Conservation (phyloP, 2,329 filamentous ascomycete genomes). For the Neospermospora avenae region DNA sequence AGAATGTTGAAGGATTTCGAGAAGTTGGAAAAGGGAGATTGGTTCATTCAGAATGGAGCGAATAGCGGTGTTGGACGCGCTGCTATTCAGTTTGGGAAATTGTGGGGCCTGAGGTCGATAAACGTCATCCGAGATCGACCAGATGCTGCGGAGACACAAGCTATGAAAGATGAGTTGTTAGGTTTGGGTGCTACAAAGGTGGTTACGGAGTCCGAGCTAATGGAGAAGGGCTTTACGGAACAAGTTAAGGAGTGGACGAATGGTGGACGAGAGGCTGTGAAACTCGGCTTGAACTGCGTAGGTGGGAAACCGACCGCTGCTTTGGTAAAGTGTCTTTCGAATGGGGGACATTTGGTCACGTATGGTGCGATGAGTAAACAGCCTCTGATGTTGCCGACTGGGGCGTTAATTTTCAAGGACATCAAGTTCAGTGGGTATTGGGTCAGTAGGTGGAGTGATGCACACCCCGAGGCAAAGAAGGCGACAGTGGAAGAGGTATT, state of each 20-base stretch:
- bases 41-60: constrained; percentile 96
- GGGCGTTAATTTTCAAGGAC: constrained; percentile 89
- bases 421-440: constrained; percentile 89
- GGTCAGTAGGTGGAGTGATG: constrained; percentile 85
- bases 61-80: constrained; percentile 91
- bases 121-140: constrained; percentile 79
- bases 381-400: constrained; percentile 76
- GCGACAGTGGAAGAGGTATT: constrained; percentile 83
- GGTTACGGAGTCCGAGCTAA: constrained; percentile 47
- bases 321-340: constrained; percentile 69
- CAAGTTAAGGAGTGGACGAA: constrained; percentile 61
- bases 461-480: constrained; percentile 68
- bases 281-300: constrained; percentile 87
- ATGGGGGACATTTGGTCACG: constrained; percentile 75
- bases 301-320: constrained; percentile 80
- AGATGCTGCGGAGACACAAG: constrained; percentile 60
- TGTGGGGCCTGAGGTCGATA: constrained; percentile 89
- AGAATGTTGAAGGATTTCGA: constrained; percentile 84
- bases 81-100: constrained; percentile 79
- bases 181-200: constrained; percentile 53
- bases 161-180: constrained; percentile 57
- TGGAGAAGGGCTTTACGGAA: constrained; percentile 42
- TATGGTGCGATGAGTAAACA: constrained; percentile 95
- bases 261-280: constrained; percentile 67
- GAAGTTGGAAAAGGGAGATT: constrained; percentile 67